These are phyloP conservation scores for Crucihimalaya himalaica DNA, from an alignment of 345 rosid species.

Conservation along the genomic window DNA sequence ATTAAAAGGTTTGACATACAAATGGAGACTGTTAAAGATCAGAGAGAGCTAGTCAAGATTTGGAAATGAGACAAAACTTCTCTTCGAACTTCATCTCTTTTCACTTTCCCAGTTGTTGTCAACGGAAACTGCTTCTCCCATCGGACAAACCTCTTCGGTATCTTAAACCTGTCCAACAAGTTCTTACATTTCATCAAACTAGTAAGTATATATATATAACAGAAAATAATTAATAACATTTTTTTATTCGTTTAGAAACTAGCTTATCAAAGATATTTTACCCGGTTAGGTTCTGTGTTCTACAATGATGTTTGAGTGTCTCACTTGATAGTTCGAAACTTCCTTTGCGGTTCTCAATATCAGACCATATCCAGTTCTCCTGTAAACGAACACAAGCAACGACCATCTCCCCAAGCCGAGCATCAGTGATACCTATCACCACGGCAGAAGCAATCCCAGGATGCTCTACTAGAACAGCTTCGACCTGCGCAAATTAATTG, in stretches of 20 bases:
- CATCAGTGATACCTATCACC: constrained; percentile 63
- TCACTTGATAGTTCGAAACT: constrained; percentile 49
- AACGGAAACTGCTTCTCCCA: constrained; percentile 72
- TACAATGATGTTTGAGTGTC: constrained; percentile 52
- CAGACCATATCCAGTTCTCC: constrained; percentile 68
- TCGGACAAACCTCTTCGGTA: constrained; percentile 61
- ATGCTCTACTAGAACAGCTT: constrained; percentile 57
- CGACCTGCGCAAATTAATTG: constrained; percentile 48
- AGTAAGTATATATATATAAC: not conserved
- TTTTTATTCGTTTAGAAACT: not conserved
- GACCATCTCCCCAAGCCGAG: constrained; percentile 70
- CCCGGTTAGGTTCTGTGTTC: constrained; percentile 63
- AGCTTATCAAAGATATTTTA: constrained; percentile 7
- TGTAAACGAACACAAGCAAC: constrained; percentile 64
- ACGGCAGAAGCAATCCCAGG: constrained; percentile 59
- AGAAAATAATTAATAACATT: not conserved
- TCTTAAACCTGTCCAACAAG: constrained; percentile 63
- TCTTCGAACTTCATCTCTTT: constrained; percentile 60
- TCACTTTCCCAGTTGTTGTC: constrained; percentile 71
- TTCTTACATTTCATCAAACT: not conserved
- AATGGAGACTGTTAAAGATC: constrained; percentile 22
- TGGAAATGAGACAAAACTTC: constrained; percentile 51
- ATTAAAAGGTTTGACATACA: not conserved
- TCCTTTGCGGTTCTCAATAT: constrained; percentile 28
- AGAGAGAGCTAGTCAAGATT: constrained; percentile 54